These are phyloP conservation scores for Sophora flavescens DNA, from an alignment of 306 rosid genomes.

Conservation along the genomic window DNA sequence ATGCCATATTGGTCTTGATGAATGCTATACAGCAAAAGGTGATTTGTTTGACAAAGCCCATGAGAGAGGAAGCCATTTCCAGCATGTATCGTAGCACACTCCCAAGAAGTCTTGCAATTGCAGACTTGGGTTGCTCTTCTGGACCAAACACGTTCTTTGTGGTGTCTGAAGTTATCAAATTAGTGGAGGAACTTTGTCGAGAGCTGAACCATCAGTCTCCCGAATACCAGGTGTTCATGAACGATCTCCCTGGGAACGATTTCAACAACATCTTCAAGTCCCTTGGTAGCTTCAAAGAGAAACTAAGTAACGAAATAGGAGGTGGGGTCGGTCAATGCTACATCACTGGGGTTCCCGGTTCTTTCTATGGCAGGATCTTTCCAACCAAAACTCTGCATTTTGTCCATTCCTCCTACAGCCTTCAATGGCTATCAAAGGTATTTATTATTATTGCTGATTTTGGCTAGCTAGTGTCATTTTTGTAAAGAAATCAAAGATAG, in stretches of 20 bases:
- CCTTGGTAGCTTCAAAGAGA: constrained; percentile 41
- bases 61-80: constrained; percentile 53
- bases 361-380: constrained; percentile 60
- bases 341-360: constrained; percentile 57
- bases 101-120: constrained; percentile 47
- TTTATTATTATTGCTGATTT: too few relatives aligned
- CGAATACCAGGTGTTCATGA: constrained; percentile 53
- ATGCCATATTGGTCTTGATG: neutral
- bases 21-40: constrained; percentile 50
- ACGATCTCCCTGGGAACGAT: constrained; percentile 60
- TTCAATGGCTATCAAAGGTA: constrained; percentile 59
- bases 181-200: constrained; percentile 45
- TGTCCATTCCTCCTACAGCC: constrained; percentile 56
- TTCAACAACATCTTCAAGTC: constrained; percentile 58
- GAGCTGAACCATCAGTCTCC: constrained; percentile 36
- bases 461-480: too few relatives aligned
- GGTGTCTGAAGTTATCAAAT: constrained; percentile 47
- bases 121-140: constrained; percentile 66
- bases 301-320: constrained; percentile 36
- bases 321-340: constrained; percentile 48
- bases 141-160: constrained; percentile 63
- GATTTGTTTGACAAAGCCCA: constrained; percentile 49
- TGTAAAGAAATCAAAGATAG: too few relatives aligned
- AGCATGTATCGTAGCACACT: constrained; percentile 25
- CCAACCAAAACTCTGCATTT: constrained; percentile 51